Evolutionary conservation across 352 stramenopile genomes (phyloP), one percentile per base, ranked within the genome.

Genomic region (Phytophthora quininea): DNA sequence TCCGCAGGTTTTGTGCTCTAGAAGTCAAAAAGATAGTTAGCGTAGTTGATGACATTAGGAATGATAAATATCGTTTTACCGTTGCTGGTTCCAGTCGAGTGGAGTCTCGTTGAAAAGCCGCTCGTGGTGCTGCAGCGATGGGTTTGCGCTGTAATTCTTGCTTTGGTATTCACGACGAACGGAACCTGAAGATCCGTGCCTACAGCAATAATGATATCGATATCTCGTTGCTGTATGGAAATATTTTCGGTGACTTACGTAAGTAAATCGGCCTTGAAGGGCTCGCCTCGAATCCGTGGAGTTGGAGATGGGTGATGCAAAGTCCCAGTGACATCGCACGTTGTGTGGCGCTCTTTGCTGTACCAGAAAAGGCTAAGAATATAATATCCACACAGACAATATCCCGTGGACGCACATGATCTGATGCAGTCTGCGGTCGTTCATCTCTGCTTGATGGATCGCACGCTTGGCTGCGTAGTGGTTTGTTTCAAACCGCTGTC

Each of bases 61-160:
- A 50, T 51, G 7, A 56, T 9, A 43, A 52, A 7, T 52, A 30
- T 11, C 10, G 11, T 42, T 58, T 7, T 55, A 91, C 84, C 84
- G 69, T 60, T 91, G 73, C 27, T 73, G 63, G 38, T 84, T 77
- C 74, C 84, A 77, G 2, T 84, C 66, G 29, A 88, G 53, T 1
- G 84, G 75, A 37, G 76, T 90, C 54, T 86, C 75, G 59, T 90
- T 92, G 60, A 94, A 94, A 45, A 94, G 69, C 3, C 80, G 83
- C 35, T 86, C 73, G 60, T 91, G 79, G 6, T 82, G 75, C 29
- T 79, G 68, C 30, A 86, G 54, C 1, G 59, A 74, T 29, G 77
- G 73, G 51, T 90, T 90, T 8, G 75, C 71, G 14, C 57, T 58
- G 27, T 71, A 62, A 8, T 74, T 74, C 53, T 94, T 91, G 52